Evolutionary conservation across 2,329 filamentous ascomycete species (phyloP), one percentile per base, ranked within the genome.

Genomic region (Pseudogymnoascus sp.): DNA sequence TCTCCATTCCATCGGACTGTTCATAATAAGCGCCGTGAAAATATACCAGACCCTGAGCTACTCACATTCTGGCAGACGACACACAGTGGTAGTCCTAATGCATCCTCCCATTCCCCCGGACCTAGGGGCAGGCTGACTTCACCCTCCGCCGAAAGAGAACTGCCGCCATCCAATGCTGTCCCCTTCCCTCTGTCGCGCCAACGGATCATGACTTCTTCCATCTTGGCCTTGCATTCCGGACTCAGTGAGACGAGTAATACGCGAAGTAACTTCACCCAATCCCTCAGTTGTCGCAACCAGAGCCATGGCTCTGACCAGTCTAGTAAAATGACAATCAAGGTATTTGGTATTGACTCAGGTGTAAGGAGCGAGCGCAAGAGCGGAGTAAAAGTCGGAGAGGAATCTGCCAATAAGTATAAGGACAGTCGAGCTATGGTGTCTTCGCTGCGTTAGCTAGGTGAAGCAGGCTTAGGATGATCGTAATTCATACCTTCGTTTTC

Each of bases 231-330:
- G 62, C 88, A 88, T 63, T 92, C 87, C 62, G 85, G 79, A 67
- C 87, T 87, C 22, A 94, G 81, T 30, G 85, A 88, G 62, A 86
- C 79, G 61, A 93, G 83, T 11, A 95, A 87, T 14, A 85, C 87
- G 62, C 88, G 85, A 66, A 99, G 78, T 28, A 97, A 81, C 50
- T 91, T 82, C 64, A 97, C 86, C 94, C 94, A 99, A 71, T 89
- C 88, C 70, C 90, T 84, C 62, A 99, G 78, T 74, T 96, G 88
- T 62, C 90, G 84, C 71, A 97, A 82, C 91, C 95, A 99, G 64
- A 86, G 80, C 86, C 94, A 96, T 12, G 94, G 94, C 71, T 94
- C 86, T 62, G 89, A 88, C 94, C 94, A 99, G 77, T 97, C 92
- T 43, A 99, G 81, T n/a, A 99, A 78, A 68, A 99, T 86, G 64